Evolutionary conservation across 2,329 filamentous ascomycete species (phyloP), one percentile per base, ranked within the genome.

Genomic region (Orbilia brochopaga): DNA sequence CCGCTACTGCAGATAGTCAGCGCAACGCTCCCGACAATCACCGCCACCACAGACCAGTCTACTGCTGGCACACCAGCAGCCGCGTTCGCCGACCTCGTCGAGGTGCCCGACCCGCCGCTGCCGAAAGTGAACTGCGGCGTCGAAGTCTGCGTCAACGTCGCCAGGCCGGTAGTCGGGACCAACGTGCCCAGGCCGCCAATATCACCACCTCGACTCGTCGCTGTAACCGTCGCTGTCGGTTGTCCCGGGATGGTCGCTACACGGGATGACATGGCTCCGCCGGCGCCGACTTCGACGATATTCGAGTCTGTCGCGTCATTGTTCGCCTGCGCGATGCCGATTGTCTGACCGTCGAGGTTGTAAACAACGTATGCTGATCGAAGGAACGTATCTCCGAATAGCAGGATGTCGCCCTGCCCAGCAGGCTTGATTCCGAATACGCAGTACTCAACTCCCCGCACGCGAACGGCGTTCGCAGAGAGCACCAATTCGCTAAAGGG

Each of bases 361-460:
- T 90, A 91, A 8, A 92, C 89, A 8, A 90, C 84, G 75, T 92
- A 92, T 0, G 89, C 89, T 40, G 87, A 88, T 54, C 89, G 83
- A 61, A 92, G 80, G 78, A 92, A 92, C 0, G 89, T 90, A 77
- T 91, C 89, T 15, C 89, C 89, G 30, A 92, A 70, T 27, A 81
- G 60, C 69, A 67, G 1, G 90, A 85, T 54, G 83, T 83, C 19
- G 84, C 83, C 35, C 83, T 81, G 1, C 78, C 74, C 5, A 82
- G 83, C 1, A n/a, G 86, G 85, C 1, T 85, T 82, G 73, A 91
- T 84, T 63, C 66, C 88, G 90, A 90, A 44, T 87, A 81, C 74
- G 88, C 91, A n/a, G 86, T 80, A 69, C 84, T 70, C 85, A 74
- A 87, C 81, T n/a, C 79, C 77, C 76, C 87, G 86, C 0, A 78